phyloP scores from a whole-genome alignment of 2,329 filamentous ascomycete species.

The Cladosporium sp. region DNA sequence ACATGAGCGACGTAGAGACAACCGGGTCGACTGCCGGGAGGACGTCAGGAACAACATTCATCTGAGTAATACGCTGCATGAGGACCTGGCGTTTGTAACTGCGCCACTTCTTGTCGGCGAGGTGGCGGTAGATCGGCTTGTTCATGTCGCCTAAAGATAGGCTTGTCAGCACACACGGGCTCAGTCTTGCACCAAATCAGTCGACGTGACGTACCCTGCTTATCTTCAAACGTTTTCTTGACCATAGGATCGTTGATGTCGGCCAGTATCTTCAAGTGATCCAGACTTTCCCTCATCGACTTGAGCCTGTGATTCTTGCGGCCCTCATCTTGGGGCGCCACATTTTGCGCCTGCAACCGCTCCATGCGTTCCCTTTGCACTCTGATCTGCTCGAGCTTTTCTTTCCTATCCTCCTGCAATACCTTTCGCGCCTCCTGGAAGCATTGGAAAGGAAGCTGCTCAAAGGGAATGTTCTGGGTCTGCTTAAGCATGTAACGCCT shows the following conservation, averaged over 20 bases:
- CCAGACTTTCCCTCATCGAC: constrained; percentile 65
- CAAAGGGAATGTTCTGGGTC: constrained; percentile 67
- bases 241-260: constrained; percentile 94
- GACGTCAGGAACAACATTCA: constrained; percentile 83
- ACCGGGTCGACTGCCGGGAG: constrained; percentile 71
- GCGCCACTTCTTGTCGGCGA: constrained; percentile 84
- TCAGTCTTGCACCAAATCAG: not conserved
- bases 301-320: constrained; percentile 59
- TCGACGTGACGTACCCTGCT: constrained; percentile 56
- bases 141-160: constrained; percentile 71
- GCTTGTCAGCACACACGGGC: not conserved
- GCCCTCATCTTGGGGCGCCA: constrained; percentile 23
- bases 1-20: constrained; percentile 75
- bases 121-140: constrained; percentile 89
- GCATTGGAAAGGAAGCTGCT: constrained; percentile 91
- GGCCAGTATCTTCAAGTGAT: constrained; percentile 77
- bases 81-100: constrained; percentile 73
- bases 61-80: constrained; percentile 77
- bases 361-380: constrained; percentile 63
- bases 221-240: constrained; percentile 91
- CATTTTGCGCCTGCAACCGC: constrained; percentile 51
- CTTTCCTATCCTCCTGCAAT: constrained; percentile 67
- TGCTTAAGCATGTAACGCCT: constrained; percentile 52
- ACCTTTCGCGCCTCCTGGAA: constrained; percentile 93
- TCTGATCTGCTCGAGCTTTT: constrained; percentile 71